A percentile compares a stretch with the other conserved stretches of the same genome.
Evolutionary conservation across 805 yeast species (phyloP).

Genomic region (Osmozyma mogii): DNA sequence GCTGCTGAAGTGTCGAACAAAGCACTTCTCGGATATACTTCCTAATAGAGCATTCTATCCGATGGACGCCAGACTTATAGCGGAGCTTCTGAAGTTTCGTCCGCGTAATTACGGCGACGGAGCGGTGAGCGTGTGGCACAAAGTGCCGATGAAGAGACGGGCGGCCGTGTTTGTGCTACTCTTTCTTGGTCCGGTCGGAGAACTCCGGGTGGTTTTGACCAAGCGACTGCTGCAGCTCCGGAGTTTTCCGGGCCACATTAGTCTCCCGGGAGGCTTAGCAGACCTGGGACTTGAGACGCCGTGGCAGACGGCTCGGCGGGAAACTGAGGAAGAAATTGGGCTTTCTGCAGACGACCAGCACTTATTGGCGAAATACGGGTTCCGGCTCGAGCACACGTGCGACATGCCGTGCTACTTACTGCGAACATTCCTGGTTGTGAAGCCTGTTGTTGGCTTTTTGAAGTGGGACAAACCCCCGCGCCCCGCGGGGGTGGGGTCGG

Average conservation of each 20-base stretch:
- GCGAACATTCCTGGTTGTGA: slow-evolving; percentile 72
- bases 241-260: slow-evolving; percentile 82
- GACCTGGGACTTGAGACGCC: slow-evolving; percentile 60
- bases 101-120: slow-evolving; percentile 26
- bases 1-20: too few species aligned
- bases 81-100: too few species aligned
- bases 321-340: slow-evolving; percentile 84
- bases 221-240: slow-evolving; percentile 62
- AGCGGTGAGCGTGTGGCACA: slow-evolving; percentile 47
- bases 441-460: slow-evolving; percentile 69
- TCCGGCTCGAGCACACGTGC: slow-evolving; percentile 51
- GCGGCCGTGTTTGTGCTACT: slow-evolving; percentile 74
- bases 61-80: too few species aligned
- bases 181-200: slow-evolving; percentile 66
- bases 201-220: slow-evolving; percentile 70
- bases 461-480: slow-evolving; percentile 22
- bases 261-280: slow-evolving; percentile 92
- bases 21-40: too few species aligned
- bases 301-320: slow-evolving; percentile 72
- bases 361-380: slow-evolving; percentile 40
- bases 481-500: slow-evolving; percentile 12
- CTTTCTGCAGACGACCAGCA: slow-evolving; percentile 41
- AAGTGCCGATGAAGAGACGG: slow-evolving; percentile 57
- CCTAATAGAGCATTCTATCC: too few species aligned
- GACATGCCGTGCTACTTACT: slow-evolving; percentile 75